Percentiles rank a stretch among this genome's conserved stretches.
These are phyloP conservation scores for Oldenlandia corymbosa DNA, from an alignment of 257 asterid species.

Conservation along the genomic window DNA sequence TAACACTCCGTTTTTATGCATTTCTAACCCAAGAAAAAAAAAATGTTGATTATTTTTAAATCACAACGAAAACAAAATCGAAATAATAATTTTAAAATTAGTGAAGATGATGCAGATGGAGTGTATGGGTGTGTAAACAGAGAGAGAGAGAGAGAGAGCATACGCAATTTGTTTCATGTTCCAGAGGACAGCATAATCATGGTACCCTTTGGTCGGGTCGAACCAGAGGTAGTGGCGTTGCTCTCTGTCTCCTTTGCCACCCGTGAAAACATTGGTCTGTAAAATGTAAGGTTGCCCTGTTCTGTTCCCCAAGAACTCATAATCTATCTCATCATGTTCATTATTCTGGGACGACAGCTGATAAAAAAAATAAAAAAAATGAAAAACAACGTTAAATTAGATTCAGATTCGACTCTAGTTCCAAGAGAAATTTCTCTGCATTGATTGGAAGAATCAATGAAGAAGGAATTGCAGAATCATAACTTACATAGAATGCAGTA, in stretches of 20 bases:
- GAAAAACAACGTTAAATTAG: too few relatives aligned
- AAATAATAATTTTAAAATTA: too few relatives aligned
- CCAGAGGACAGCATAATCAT: constrained; percentile 30
- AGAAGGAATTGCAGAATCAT: too few relatives aligned
- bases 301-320: constrained; percentile 41
- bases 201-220: constrained; percentile 35
- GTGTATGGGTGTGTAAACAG: too few relatives aligned
- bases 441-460: too few relatives aligned
- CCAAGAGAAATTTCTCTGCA: too few relatives aligned
- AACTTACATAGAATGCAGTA: constrained; percentile 34
- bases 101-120: too few relatives aligned
- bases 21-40: too few relatives aligned
- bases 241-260: constrained; percentile 35
- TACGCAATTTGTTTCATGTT: constrained; percentile 25
- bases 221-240: constrained; percentile 38
- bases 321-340: constrained; percentile 44
- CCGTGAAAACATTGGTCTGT: constrained; percentile 42
- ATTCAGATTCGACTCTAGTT: too few relatives aligned
- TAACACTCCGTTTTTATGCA: too few relatives aligned
- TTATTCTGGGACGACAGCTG: constrained; percentile 33
- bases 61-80: too few relatives aligned
- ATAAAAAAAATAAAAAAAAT: background rate
- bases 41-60: too few relatives aligned
- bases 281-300: constrained; percentile 36
- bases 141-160: constrained; percentile 1